phyloP scores from a whole-genome alignment of 2,329 filamentous ascomycete genomes.

The Metarhizium robertsii region DNA sequence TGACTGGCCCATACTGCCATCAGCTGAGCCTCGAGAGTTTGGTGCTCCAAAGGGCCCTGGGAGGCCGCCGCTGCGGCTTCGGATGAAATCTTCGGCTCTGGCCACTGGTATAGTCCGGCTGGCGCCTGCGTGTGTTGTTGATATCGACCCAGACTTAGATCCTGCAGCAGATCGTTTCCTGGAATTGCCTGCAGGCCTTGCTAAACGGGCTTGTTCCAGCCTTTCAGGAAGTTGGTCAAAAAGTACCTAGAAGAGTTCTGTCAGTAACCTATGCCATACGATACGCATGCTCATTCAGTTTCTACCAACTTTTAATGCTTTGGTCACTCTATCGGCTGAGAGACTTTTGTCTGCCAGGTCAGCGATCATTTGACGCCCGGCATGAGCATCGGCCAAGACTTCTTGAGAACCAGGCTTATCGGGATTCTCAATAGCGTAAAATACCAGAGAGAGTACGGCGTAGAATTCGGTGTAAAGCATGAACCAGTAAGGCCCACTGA shows the following conservation, averaged over 20 bases:
- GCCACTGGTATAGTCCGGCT: slow-evolving; percentile 22
- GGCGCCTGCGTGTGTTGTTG: slow-evolving; percentile 20
- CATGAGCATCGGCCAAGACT: slow-evolving; percentile 74
- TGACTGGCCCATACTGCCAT: slow-evolving; percentile 20
- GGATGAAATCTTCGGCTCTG: slow-evolving; percentile 24
- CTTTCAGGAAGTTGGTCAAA: slow-evolving; percentile 77
- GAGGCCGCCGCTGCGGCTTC: slow-evolving; percentile 18
- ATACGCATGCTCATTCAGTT: background rate
- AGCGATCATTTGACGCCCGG: slow-evolving; percentile 74
- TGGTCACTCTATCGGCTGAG: slow-evolving; percentile 79
- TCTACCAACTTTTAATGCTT: slow-evolving; percentile 59
- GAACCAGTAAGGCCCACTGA: slow-evolving; percentile 83
- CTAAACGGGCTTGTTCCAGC: slow-evolving; percentile 43
- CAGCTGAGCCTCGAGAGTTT: slow-evolving; percentile 21
- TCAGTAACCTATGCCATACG: slow-evolving; percentile 2
- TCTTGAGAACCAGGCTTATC: slow-evolving; percentile 66
- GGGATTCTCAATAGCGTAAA: slow-evolving; percentile 72
- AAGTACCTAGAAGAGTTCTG: slow-evolving; percentile 44
- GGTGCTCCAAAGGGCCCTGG: slow-evolving; percentile 14
- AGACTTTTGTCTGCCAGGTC: slow-evolving; percentile 74
- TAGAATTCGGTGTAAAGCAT: slow-evolving; percentile 79
- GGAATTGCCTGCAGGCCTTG: slow-evolving; percentile 24
- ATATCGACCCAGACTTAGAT: slow-evolving; percentile 24
- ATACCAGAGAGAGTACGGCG: slow-evolving; percentile 68
- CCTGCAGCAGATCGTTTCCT: slow-evolving; percentile 48